These are phyloP conservation scores for Silene conica DNA, from an alignment of 148 eudicot species.

Conservation along the genomic window DNA sequence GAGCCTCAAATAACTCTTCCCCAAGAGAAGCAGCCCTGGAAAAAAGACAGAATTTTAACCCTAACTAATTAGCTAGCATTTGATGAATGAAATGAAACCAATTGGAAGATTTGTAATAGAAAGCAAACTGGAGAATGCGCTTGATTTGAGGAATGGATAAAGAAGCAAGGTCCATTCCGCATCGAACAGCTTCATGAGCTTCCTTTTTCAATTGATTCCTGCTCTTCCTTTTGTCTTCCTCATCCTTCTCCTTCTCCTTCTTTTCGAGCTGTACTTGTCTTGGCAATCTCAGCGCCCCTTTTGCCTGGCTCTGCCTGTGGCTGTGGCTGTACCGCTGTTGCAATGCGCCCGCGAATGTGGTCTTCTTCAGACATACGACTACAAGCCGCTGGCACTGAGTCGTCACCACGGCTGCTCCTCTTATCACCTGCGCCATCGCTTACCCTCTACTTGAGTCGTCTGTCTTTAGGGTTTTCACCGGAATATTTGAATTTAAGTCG, in stretches of 20 bases:
- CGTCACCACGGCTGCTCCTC: constrained; percentile 10
- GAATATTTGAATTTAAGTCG: too few relatives aligned
- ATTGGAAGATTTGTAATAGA: not conserved
- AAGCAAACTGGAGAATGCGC: constrained; percentile 56
- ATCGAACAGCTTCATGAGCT: constrained; percentile 60
- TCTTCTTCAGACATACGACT: not conserved
- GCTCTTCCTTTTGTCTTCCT: constrained; percentile 43
- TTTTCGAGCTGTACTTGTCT: constrained; percentile 4
- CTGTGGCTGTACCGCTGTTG: not conserved
- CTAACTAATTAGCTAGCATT: too few relatives aligned
- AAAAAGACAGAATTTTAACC: not conserved
- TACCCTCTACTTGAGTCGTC: too few relatives aligned
- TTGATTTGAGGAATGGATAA: constrained; percentile 69
- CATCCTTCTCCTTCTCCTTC: constrained; percentile 16
- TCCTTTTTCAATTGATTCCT: constrained; percentile 73
- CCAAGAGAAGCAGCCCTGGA: constrained; percentile 70
- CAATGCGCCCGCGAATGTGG: not conserved
- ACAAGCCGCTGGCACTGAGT: constrained; percentile 29
- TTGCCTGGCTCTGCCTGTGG: too few relatives aligned
- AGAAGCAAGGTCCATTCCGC: constrained; percentile 71
- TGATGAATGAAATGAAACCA: not conserved
- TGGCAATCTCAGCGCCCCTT: constrained; percentile 36
- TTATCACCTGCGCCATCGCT: too few relatives aligned
- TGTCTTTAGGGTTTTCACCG: too few relatives aligned
- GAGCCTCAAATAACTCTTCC: constrained; percentile 68